Base-by-base conservation (phyloP, 768 basidiomycete species). In the Cubamyces lactineus region DNA sequence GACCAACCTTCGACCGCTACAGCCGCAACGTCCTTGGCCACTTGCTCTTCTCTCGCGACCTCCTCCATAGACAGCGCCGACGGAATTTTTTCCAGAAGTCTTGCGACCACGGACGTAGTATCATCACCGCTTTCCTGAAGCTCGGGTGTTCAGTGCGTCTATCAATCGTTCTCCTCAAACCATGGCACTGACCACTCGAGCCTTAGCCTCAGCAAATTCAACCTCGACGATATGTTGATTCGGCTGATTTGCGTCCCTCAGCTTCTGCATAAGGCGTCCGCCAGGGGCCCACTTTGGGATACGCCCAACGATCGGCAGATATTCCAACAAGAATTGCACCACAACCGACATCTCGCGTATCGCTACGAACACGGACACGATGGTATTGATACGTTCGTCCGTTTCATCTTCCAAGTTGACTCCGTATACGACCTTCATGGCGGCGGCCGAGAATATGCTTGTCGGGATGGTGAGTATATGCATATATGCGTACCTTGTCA, bases 351-450 rank as follows among this genome's bases (percentile, higher is more conserved):
- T 21, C 28, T 53, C 48, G 13, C 53, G 57, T 23, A 64, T 15
- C 7, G 53, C 53, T 4, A 17, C 19, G 6, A 54, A 45, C 24
- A 42, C 53, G 26, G 62, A 56, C 23, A 68, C 63, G 21, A 65
- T 62, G 39, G 61, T 30, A 34, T 34, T 50, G 34, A 70, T 42
- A 46, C 52, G 62, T 13, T 53, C 41, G 51, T 71, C 70, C 3
- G 52, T 23, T 11, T 41, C 45, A 6, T 47, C 49, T 9, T 11
- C 40, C 12, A 57, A 16, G 2, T 64, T 21, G 24, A 52, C n/a
- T 0, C 59, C 63, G 26, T 61, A 60, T 26, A 40, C 39, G 6
- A 56, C 23, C 19, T 55, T 57, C 13, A 64, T n/a, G 8, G 47
- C 38, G 5, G 47, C 28, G 7, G 58, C 53, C 15, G 49, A 16